Evolutionary conservation across 2,329 filamentous ascomycete species (phyloP).

Genomic region (Trichocomaceae sp.): DNA sequence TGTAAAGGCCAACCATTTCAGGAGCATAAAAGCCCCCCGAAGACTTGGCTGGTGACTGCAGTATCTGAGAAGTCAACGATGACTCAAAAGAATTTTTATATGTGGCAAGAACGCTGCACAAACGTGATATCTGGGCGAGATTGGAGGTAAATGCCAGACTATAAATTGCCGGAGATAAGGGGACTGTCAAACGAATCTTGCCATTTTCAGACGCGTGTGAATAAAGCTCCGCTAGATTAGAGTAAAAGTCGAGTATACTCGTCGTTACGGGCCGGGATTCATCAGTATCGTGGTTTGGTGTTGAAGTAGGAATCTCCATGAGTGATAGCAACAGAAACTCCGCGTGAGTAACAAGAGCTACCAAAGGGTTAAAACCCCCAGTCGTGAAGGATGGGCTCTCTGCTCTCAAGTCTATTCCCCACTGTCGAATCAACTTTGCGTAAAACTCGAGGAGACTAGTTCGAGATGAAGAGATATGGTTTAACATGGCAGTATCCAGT

Average conservation of each 20-base stretch:
- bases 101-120: slow-evolving; percentile 61
- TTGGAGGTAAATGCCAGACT: slow-evolving; percentile 61
- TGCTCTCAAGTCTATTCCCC: slow-evolving; percentile 32
- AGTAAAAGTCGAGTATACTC: slow-evolving; percentile 63
- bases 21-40: slow-evolving; percentile 46
- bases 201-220: slow-evolving; percentile 46
- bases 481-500: slow-evolving; percentile 37
- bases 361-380: slow-evolving; percentile 27
- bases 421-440: slow-evolving; percentile 56
- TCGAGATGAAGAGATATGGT: slow-evolving; percentile 44
- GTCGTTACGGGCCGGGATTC: slow-evolving; percentile 35
- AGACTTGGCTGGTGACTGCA: slow-evolving; percentile 27
- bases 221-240: slow-evolving; percentile 53
- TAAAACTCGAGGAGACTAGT: slow-evolving; percentile 61
- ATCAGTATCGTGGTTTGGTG: slow-evolving; percentile 12
- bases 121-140: slow-evolving; percentile 57
- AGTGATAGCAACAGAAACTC: slow-evolving; percentile 52
- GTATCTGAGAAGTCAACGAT: slow-evolving; percentile 42
- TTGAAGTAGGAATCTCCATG: slow-evolving; percentile 46
- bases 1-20: slow-evolving; percentile 62
- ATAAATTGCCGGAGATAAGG: slow-evolving; percentile 62
- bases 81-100: slow-evolving; percentile 71
- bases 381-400: slow-evolving; percentile 19
- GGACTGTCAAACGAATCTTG: slow-evolving; percentile 60
- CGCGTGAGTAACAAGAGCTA: slow-evolving; percentile 47